Base-by-base conservation (phyloP, 805 yeast genomes). In the Kluyveromyces starmeri region DNA sequence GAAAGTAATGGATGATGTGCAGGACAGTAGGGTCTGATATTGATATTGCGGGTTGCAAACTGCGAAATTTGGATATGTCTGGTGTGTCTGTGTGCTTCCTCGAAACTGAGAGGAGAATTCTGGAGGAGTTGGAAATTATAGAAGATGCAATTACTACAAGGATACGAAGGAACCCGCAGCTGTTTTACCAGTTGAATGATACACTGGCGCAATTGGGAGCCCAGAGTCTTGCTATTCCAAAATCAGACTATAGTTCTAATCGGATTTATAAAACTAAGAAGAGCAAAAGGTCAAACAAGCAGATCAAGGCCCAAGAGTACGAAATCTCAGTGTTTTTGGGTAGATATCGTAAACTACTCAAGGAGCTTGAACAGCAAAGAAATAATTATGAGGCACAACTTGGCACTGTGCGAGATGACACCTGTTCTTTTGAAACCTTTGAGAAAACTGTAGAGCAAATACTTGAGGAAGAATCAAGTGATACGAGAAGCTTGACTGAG, bases 61-160 rank as follows among this genome's bases (percentile, higher is more conserved):
- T n/a, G n/a, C n/a, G n/a, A n/a, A n/a, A n/a, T n/a, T n/a, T n/a
- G n/a, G n/a, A n/a, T n/a, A n/a, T n/a, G n/a, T n/a, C n/a, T n/a
- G n/a, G n/a, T n/a, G n/a, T n/a, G n/a, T n/a, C n/a, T n/a, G n/a
- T n/a, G n/a, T n/a, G n/a, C n/a, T 23, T 12, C n/a, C 20, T 69
- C 21, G 78, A 73, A 31, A 42, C 43, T 3, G 51, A 55, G 24
- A 50, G 78, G 32, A 36, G 44, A 3, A 37, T 59, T 1, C 39
- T 73, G 6, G 85, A 78, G 47, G 92, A 82, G 50, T 54, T 83
- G 13, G 94, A 88, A 42, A 58, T 73, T 2, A 68, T 89, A 3
- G 94, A 88, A 47, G 47, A 58, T 19, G 84, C 84, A 0, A 65
- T 85, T 0, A 56, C 79, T 0, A 69, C 68, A 30, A 61, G 96